Conservation (phyloP, 495 filamentous ascomycete genomes). For the Thozetella sp. region DNA sequence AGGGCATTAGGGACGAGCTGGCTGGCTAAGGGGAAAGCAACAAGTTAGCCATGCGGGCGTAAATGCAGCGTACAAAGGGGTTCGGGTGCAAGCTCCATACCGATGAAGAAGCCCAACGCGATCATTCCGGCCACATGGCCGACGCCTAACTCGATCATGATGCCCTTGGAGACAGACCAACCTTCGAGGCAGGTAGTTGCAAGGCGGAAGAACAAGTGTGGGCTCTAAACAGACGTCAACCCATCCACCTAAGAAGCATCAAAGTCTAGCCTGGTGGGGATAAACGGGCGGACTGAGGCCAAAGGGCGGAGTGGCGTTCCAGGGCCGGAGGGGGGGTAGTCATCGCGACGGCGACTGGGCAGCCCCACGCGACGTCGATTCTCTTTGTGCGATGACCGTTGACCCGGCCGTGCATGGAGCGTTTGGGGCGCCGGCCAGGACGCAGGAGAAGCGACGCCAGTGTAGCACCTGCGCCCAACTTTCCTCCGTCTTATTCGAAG, state of each 20-base stretch:
- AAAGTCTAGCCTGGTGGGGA: no score
- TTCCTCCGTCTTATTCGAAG: slow-evolving; percentile 3
- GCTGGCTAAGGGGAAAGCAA: background rate
- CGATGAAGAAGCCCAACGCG: background rate
- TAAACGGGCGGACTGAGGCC: no score
- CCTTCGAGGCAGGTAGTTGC: background rate
- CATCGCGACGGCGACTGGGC: background rate
- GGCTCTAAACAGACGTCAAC: background rate
- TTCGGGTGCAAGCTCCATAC: background rate
- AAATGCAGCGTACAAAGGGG: background rate
- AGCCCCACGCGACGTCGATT: background rate
- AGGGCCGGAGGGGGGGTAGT: background rate
- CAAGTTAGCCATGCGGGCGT: background rate
- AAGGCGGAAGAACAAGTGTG: background rate
- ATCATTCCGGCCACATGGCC: background rate
- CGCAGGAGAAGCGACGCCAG: background rate
- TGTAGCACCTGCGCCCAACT: background rate
- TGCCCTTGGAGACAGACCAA: no score
- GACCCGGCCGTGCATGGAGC: no score
- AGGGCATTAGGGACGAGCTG: background rate
- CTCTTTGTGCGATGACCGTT: background rate
- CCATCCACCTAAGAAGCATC: background rate
- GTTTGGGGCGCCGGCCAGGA: background rate
- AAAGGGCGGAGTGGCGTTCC: background rate
- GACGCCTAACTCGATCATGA: background rate